phyloP scores from a whole-genome alignment of 177 flowering plant genomes.

The Vitis hybrid region DNA sequence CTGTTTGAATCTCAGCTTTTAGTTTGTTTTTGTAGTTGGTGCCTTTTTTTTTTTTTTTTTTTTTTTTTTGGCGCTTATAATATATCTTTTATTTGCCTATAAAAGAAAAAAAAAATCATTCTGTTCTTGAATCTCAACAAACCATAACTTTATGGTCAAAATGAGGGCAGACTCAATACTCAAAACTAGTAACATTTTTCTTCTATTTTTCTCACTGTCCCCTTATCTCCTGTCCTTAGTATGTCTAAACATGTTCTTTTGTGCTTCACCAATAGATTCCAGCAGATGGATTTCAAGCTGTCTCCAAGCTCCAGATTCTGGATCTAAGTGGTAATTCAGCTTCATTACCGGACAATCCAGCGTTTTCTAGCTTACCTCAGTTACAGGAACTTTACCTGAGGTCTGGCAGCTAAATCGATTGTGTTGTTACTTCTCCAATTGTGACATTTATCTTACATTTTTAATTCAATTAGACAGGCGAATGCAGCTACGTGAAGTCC shows the following conservation, averaged over 20 bases:
- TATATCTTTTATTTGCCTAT: no score
- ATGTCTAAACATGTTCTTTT: neutral
- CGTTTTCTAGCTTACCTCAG: conserved; percentile 63
- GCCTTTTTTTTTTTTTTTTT: no score
- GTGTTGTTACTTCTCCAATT: neutral
- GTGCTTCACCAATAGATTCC: conserved; percentile 57
- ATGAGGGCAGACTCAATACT: no score
- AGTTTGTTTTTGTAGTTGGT: no score
- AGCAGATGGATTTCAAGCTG: conserved; percentile 67
- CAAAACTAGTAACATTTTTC: neutral
- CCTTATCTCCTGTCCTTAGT: neutral
- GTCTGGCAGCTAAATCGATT: conserved; percentile 32
- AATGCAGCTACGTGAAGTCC: conserved; percentile 65
- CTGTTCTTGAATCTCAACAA: no score
- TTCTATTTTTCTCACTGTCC: neutral
- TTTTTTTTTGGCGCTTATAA: no score
- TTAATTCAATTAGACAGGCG: conserved; percentile 43
- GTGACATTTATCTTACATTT: conserved; percentile 7
- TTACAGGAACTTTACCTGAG: conserved; percentile 89
- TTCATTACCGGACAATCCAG: conserved; percentile 56
- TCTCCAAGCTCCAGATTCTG: conserved; percentile 71
- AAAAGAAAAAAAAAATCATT: no score
- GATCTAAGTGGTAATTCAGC: conserved; percentile 79
- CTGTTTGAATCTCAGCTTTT: no score
- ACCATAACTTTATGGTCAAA: no score